phyloP scores from a whole-genome alignment of 768 basidiomycete genomes.

The Tylopilus felleus region DNA sequence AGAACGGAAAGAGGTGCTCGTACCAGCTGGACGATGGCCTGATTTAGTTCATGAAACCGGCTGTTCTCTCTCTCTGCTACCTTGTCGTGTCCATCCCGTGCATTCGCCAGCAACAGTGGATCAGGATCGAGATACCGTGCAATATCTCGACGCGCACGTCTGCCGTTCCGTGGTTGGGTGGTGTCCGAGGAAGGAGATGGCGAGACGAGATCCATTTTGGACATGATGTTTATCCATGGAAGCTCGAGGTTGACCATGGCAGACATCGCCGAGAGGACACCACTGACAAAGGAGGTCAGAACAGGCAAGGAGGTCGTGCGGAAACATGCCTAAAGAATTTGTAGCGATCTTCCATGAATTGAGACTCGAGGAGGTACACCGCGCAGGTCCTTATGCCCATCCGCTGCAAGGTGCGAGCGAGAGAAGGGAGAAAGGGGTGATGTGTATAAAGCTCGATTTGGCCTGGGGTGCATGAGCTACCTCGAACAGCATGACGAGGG shows the following conservation, averaged over 20 bases:
- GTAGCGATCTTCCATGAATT: conserved; percentile 99
- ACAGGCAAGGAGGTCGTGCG: not conserved
- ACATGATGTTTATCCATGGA: conserved; percentile 97
- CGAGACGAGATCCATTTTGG: conserved; percentile 97
- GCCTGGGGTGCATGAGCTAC: conserved; percentile 43
- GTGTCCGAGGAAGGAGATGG: conserved; percentile 29
- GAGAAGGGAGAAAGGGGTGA: conserved; percentile 90
- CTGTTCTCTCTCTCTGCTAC: conserved; percentile 55
- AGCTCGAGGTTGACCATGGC: conserved; percentile 98
- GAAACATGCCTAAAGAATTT: conserved; percentile 85
- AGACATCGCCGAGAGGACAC: conserved; percentile 96
- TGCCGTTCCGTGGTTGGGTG: conserved; percentile 65
- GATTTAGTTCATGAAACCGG: conserved; percentile 89
- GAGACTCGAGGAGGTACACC: conserved; percentile 91
- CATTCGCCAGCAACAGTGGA: conserved; percentile 74
- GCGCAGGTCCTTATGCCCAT: conserved; percentile 86
- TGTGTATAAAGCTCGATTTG: conserved; percentile 99
- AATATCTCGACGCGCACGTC: conserved; percentile 73
- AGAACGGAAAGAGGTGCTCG: conserved; percentile 21
- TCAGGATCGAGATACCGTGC: conserved; percentile 97
- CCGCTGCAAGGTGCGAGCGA: conserved; percentile 70
- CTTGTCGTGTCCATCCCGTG: conserved; percentile 46
- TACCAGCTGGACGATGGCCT: conserved; percentile 93
- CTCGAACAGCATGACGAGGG: not conserved
- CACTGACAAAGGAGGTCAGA: conserved; percentile 43